A percentile compares a stretch with the other conserved stretches of the same genome.
Evolutionary conservation across 257 asterid genomes (phyloP).

Genomic region (Solanum ahanhuiri): DNA sequence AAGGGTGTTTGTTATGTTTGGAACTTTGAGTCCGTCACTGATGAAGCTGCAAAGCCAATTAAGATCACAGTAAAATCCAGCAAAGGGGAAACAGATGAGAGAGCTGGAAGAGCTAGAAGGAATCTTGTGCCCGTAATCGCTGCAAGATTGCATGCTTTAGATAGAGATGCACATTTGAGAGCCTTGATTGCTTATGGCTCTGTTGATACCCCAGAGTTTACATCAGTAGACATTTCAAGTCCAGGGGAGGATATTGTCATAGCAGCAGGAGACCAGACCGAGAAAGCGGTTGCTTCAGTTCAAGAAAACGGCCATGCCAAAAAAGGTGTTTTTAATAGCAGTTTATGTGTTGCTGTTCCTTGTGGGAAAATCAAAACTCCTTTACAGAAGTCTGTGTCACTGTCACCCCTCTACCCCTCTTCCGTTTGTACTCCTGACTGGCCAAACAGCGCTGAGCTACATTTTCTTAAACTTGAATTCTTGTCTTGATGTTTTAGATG

Average conservation of each 20-base stretch:
- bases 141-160: slow-evolving; percentile 9
- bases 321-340: slow-evolving; percentile 2
- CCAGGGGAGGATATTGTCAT: slow-evolving; percentile 16
- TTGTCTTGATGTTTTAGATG: background rate
- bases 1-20: slow-evolving; percentile 21
- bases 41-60: slow-evolving; percentile 14
- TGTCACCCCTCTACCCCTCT: background rate
- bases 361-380: background rate
- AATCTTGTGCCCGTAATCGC: slow-evolving; percentile 10
- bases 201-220: slow-evolving; percentile 13
- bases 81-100: background rate
- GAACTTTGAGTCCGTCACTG: slow-evolving; percentile 12
- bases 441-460: background rate
- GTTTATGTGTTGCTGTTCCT: background rate
- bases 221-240: slow-evolving; percentile 7
- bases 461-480: background rate
- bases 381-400: background rate
- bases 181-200: slow-evolving; percentile 19
- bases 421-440: background rate
- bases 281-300: background rate
- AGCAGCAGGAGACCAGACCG: background rate
- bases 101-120: slow-evolving; percentile 6
- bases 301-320: slow-evolving; percentile 10
- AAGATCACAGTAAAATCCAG: slow-evolving; percentile 10
- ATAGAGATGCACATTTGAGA: slow-evolving; percentile 1